phyloP scores from a whole-genome alignment of 2,329 filamentous ascomycete genomes.

The Drechslerella dactyloides region DNA sequence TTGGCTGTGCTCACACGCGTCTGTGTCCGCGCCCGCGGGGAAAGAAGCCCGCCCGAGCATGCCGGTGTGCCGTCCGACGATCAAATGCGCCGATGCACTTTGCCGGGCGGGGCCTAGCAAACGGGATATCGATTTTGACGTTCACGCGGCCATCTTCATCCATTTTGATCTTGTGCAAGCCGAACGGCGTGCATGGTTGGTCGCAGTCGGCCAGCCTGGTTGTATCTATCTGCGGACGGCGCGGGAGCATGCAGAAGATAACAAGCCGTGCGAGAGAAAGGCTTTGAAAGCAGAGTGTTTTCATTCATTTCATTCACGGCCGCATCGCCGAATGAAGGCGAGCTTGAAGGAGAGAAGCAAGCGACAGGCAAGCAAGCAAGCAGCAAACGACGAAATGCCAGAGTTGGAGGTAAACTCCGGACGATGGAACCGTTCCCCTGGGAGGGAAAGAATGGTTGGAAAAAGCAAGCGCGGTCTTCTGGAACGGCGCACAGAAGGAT shows the following conservation, averaged over 20 bases:
- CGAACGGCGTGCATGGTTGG: background rate
- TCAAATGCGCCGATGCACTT: constrained; percentile 1
- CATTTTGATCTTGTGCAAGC: background rate
- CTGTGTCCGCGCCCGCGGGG: constrained; percentile 38
- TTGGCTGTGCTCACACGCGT: constrained; percentile 5
- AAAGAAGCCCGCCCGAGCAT: constrained; percentile 36
- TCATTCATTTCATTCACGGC: background rate
- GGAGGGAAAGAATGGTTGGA: constrained; percentile 12
- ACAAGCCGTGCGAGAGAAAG: background rate
- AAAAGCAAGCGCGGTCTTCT: constrained; percentile 37
- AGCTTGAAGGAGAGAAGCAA: no score
- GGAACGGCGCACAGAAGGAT: constrained; percentile 41
- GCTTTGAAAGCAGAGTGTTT: background rate
- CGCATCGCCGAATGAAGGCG: background rate
- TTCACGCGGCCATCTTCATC: background rate
- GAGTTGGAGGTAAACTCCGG: constrained; percentile 4
- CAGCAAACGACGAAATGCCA: no score
- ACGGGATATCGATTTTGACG: background rate
- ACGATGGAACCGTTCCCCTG: constrained; percentile 10
- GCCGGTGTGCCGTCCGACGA: constrained; percentile 20
- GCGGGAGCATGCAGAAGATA: constrained; percentile 40
- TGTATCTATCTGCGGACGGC: constrained; percentile 21
- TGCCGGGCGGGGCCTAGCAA: background rate
- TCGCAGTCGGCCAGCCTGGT: constrained; percentile 14
- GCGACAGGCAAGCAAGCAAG: no score